A percentile compares a stretch with the other conserved stretches of the same genome.
Conservation (phyloP, 176 grass and related monocot species). For the sorghum (Sorghum bicolor) region DNA sequence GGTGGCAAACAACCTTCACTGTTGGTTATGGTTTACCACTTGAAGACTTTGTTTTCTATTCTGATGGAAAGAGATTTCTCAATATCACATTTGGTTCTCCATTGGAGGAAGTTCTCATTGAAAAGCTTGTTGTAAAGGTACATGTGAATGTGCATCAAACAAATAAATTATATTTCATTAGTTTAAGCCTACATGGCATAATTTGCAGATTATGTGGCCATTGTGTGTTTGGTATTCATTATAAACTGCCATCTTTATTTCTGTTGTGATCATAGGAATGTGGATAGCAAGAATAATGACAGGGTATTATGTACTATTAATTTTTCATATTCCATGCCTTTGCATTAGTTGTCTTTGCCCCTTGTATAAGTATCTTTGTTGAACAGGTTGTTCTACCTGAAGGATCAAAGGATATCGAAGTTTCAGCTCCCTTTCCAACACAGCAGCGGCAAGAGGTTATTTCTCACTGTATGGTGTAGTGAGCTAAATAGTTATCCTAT, state of each 20-base stretch:
- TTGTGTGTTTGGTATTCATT: conserved; percentile 11
- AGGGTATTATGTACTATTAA: not conserved
- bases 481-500: conserved; percentile 9
- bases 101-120: conserved; percentile 77
- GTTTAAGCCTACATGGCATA: not conserved
- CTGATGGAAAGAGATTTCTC: conserved; percentile 79
- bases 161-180: not conserved
- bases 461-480: not conserved
- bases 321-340: not conserved
- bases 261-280: not conserved
- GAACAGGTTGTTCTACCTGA: conserved; percentile 85
- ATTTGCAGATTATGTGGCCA: not conserved
- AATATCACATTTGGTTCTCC: conserved; percentile 98
- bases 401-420: conserved; percentile 88
- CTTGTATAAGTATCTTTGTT: conserved; percentile 16
- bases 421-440: conserved; percentile 70
- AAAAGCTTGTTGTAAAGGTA: conserved; percentile 86
- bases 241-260: not conserved
- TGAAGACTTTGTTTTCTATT: conserved; percentile 79
- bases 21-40: conserved; percentile 92
- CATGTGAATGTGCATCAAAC: not conserved
- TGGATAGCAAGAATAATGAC: not conserved
- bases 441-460: conserved; percentile 74
- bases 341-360: not conserved
- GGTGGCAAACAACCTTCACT: conserved; percentile 97